These are phyloP conservation scores for Nakataea oryzae DNA, from an alignment of 2,329 filamentous ascomycete species.

Conservation along the genomic window DNA sequence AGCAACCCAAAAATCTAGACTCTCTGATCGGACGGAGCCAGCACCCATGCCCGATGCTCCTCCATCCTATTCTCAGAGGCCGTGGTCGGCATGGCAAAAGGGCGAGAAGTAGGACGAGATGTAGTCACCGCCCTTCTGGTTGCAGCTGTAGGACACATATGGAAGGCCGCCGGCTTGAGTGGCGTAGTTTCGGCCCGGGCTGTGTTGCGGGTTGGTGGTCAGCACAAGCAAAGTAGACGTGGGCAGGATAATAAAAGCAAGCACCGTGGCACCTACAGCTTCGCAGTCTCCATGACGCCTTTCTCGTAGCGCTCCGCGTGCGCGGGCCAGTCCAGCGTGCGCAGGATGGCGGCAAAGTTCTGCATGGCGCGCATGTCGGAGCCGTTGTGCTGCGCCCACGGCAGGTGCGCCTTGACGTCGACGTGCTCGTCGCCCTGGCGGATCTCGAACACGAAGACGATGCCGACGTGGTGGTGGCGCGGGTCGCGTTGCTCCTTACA, in stretches of 20 bases:
- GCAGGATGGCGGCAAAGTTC: constrained; percentile 6
- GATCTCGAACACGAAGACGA: constrained; percentile 8
- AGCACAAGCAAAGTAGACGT: background rate
- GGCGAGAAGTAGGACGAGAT: constrained; percentile 8
- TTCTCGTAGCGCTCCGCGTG: constrained; percentile 5
- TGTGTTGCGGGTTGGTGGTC: background rate
- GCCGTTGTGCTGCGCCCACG: constrained; percentile 7
- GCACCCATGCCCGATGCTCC: too few relatives aligned
- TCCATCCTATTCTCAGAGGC: background rate
- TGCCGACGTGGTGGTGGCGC: constrained; percentile 2
- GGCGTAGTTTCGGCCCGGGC: constrained; percentile 4
- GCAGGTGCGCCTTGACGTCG: constrained; percentile 7
- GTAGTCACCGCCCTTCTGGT: constrained; percentile 6
- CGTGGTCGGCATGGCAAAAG: background rate
- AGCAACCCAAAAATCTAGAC: too few relatives aligned
- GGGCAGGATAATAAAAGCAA: background rate
- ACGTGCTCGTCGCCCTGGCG: constrained; percentile 4
- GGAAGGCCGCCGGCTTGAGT: constrained; percentile 5
- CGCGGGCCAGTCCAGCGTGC: constrained; percentile 4
- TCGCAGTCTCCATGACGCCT: constrained; percentile 3
- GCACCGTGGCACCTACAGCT: background rate
- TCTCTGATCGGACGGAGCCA: too few relatives aligned
- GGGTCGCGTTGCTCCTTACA: constrained; percentile 1
- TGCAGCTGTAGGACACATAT: constrained; percentile 6
- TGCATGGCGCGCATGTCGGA: constrained; percentile 4